Percentiles rank a stretch among this genome's conserved stretches.
Evolutionary conservation across 1,284 basidiomycete species (phyloP).

Genomic region (Trametes polyzona): DNA sequence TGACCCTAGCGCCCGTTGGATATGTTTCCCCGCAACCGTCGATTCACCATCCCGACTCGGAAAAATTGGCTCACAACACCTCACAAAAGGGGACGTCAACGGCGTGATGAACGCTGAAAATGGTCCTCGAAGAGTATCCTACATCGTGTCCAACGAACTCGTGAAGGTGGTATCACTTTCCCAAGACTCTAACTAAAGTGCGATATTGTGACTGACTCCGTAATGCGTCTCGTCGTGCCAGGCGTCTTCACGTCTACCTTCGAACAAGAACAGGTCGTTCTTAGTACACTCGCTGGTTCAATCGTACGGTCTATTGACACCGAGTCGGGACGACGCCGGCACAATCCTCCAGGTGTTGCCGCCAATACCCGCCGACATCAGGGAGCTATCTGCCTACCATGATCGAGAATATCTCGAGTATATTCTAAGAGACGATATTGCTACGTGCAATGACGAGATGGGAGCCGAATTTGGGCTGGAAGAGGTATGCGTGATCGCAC

Average conservation of each 20-base stretch:
- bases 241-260: slow-evolving; percentile 74
- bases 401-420: slow-evolving; percentile 60
- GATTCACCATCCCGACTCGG: too few species aligned
- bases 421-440: slow-evolving; percentile 43
- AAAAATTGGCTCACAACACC: too few species aligned
- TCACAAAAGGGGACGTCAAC: too few species aligned
- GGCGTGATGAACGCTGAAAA: background rate
- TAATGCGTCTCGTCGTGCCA: too few species aligned
- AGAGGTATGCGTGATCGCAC: slow-evolving; percentile 49
- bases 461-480: slow-evolving; percentile 64
- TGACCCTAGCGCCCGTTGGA: too few species aligned
- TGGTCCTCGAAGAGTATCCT: slow-evolving; percentile 37
- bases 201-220: too few species aligned
- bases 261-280: slow-evolving; percentile 80
- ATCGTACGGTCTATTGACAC: slow-evolving; percentile 57
- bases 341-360: slow-evolving; percentile 50
- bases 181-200: too few species aligned
- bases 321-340: slow-evolving; percentile 17
- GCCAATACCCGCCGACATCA: slow-evolving; percentile 54
- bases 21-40: too few species aligned
- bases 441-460: slow-evolving; percentile 24
- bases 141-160: slow-evolving; percentile 63
- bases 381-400: slow-evolving; percentile 61
- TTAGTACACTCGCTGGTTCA: slow-evolving; percentile 78
- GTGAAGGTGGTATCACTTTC: slow-evolving; percentile 47